Percentiles rank a stretch among this genome's conserved stretches.
Conservation (phyloP, 352 stramenopile species). For the Pythium brachiatum region DNA sequence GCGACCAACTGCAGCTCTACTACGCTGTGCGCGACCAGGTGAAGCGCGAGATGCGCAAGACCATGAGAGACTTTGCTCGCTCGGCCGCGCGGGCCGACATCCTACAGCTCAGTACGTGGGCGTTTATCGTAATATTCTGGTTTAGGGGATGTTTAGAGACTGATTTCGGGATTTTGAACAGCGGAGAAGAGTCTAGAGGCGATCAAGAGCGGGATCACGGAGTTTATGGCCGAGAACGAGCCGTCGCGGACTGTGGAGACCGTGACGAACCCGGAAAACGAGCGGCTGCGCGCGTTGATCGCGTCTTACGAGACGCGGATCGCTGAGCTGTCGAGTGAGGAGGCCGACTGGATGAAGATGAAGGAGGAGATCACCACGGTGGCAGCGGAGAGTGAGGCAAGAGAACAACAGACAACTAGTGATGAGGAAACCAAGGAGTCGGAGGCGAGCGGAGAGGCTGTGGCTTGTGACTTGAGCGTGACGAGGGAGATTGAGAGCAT, state of each 20-base stretch:
- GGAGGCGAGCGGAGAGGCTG: neutral
- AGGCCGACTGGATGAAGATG: slow-evolving; percentile 51
- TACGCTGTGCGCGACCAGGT: slow-evolving; percentile 55
- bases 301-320: slow-evolving; percentile 21
- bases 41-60: slow-evolving; percentile 63
- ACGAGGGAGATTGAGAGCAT: slow-evolving; percentile 43
- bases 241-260: slow-evolving; percentile 51
- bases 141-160: neutral
- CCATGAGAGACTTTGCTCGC: slow-evolving; percentile 61
- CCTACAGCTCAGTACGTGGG: slow-evolving; percentile 52
- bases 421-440: slow-evolving; percentile 3
- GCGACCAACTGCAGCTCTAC: slow-evolving; percentile 59
- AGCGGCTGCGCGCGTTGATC: slow-evolving; percentile 45
- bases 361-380: slow-evolving; percentile 35
- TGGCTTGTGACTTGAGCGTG: slow-evolving; percentile 29
- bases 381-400: neutral
- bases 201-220: slow-evolving; percentile 59
- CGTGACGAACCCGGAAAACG: slow-evolving; percentile 62
- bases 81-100: slow-evolving; percentile 59
- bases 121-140: neutral
- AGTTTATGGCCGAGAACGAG: slow-evolving; percentile 50
- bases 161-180: slow-evolving; percentile 11
- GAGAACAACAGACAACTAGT: slow-evolving; percentile 5
- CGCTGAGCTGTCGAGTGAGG: slow-evolving; percentile 39
- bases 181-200: slow-evolving; percentile 61